Evolutionary conservation across 1,284 basidiomycete genomes (phyloP).

Genomic region (Trichosporon sp.): DNA sequence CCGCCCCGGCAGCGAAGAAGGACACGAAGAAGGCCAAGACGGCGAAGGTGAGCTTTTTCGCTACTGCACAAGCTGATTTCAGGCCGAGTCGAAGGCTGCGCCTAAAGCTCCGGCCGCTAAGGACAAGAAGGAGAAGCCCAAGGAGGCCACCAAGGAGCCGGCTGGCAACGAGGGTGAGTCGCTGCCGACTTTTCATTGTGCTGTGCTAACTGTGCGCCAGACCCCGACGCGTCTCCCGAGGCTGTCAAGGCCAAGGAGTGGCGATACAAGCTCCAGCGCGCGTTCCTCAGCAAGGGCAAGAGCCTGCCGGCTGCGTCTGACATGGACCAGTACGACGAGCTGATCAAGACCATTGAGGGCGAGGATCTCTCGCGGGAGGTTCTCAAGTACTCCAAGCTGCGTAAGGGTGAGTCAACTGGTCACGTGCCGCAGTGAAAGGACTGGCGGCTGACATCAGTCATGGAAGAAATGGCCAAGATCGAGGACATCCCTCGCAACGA

Average conservation of each 20-base stretch:
- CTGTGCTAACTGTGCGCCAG: background rate
- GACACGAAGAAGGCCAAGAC: slow-evolving; percentile 57
- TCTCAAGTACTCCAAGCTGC: slow-evolving; percentile 90
- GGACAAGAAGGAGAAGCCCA: slow-evolving; percentile 23
- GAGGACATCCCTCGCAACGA: slow-evolving; percentile 70
- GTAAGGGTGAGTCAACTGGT: slow-evolving; percentile 57
- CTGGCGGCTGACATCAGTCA: slow-evolving; percentile 55
- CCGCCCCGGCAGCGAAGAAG: slow-evolving; percentile 50
- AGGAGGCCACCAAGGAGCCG: slow-evolving; percentile 16
- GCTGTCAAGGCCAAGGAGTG: slow-evolving; percentile 74
- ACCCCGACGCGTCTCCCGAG: slow-evolving; percentile 56
- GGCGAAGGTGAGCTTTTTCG: slow-evolving; percentile 20
- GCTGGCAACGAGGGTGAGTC: slow-evolving; percentile 31
- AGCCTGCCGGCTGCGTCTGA: slow-evolving; percentile 56
- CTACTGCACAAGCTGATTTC: background rate
- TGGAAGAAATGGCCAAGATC: slow-evolving; percentile 84
- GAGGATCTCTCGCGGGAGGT: slow-evolving; percentile 78
- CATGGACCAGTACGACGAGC: slow-evolving; percentile 68
- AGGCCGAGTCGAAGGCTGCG: slow-evolving; percentile 35
- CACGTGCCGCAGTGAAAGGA: background rate
- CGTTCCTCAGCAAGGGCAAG: slow-evolving; percentile 66
- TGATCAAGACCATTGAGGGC: slow-evolving; percentile 77
- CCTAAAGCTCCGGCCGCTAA: slow-evolving; percentile 36
- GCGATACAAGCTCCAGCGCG: slow-evolving; percentile 85
- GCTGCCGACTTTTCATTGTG: slow-evolving; percentile 4